Evolutionary conservation across 768 basidiomycete genomes (phyloP).

Genomic region (Leccinum longicurvipes): DNA sequence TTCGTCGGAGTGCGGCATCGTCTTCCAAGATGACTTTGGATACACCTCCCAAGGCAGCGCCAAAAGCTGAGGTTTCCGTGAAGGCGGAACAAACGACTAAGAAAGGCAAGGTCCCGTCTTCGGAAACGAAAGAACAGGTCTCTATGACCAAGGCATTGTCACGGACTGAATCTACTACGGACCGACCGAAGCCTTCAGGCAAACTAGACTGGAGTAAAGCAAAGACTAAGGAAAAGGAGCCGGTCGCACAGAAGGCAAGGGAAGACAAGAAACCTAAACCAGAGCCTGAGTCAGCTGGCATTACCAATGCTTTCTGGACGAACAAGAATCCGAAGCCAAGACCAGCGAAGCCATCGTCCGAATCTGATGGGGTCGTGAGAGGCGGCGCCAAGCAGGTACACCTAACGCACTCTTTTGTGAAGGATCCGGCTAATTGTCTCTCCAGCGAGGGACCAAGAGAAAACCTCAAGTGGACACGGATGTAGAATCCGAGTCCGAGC

Average conservation of each 20-base stretch:
- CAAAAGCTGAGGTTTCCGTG: slow-evolving; percentile 8
- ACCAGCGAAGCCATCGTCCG: neutral
- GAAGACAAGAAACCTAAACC: slow-evolving; percentile 20
- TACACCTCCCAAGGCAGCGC: slow-evolving; percentile 14
- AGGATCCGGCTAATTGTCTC: slow-evolving; percentile 17
- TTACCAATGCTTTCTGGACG: neutral
- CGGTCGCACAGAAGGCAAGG: slow-evolving; percentile 2
- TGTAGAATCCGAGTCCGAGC: slow-evolving; percentile 27
- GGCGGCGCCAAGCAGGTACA: slow-evolving; percentile 5
- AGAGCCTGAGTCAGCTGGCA: neutral
- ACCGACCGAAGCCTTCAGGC: slow-evolving; percentile 39
- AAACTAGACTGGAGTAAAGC: slow-evolving; percentile 64
- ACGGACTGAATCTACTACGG: slow-evolving; percentile 21
- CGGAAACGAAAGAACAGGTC: slow-evolving; percentile 24
- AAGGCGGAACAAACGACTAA: slow-evolving; percentile 14
- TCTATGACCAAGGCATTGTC: slow-evolving; percentile 23
- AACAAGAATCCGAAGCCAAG: neutral
- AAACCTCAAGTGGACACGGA: slow-evolving; percentile 36
- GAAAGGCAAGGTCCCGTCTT: slow-evolving; percentile 24
- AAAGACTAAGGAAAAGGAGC: slow-evolving; percentile 40
- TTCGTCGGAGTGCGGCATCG: slow-evolving; percentile 26
- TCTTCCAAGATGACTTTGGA: slow-evolving; percentile 45
- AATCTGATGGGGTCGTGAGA: neutral
- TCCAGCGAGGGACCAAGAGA: slow-evolving; percentile 37
- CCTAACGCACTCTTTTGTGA: neutral